A percentile compares a stretch with the other conserved stretches of the same genome.
These are phyloP conservation scores for Leptodermis oblonga DNA, from an alignment of 257 asterid genomes.

Conservation along the genomic window DNA sequence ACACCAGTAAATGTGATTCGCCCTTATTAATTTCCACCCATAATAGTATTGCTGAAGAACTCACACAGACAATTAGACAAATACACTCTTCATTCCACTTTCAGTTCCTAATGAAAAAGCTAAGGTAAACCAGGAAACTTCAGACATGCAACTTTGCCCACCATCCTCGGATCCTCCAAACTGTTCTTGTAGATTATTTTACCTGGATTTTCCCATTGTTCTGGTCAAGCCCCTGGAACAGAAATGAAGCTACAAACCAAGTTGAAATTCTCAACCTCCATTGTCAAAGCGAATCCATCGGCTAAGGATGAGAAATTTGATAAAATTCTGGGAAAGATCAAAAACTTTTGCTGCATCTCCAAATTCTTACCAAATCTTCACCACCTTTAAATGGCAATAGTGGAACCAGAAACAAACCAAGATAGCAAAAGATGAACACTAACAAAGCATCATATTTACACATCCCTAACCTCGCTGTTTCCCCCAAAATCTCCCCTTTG, in stretches of 20 bases:
- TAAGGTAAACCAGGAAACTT: background rate
- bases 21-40: no score
- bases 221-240: background rate
- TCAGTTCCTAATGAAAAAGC: background rate
- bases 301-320: background rate
- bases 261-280: background rate
- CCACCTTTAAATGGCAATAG: background rate
- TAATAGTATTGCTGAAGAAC: no score
- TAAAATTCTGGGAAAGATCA: background rate
- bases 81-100: background rate
- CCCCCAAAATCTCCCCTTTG: no score
- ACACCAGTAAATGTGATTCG: no score
- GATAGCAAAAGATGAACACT: background rate
- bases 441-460: background rate
- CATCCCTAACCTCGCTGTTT: background rate
- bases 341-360: conserved; percentile 1
- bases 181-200: background rate
- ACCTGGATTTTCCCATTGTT: background rate
- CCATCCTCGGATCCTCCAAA: background rate
- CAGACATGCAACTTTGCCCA: background rate
- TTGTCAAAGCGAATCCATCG: background rate
- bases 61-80: background rate
- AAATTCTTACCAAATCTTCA: background rate
- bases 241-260: conserved; percentile 3
- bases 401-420: background rate